These are phyloP conservation scores for Diaporthe amygdali DNA, from an alignment of 2,329 filamentous ascomycete genomes.

Conservation along the genomic window DNA sequence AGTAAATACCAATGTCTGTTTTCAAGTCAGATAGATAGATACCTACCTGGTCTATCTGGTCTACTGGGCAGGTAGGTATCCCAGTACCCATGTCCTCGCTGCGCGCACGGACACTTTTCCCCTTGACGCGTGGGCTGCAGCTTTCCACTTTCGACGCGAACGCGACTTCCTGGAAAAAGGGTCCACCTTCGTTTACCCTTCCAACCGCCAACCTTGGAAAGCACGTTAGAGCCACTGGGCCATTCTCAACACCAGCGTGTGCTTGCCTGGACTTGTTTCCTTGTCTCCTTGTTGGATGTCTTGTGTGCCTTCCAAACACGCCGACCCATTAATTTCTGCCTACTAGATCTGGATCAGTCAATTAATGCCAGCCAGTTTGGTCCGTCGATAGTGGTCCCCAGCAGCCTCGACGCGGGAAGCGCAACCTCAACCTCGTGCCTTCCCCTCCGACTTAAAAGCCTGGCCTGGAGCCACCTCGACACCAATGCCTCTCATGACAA, in stretches of 20 bases:
- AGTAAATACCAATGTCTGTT: not conserved
- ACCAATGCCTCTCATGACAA: constrained; percentile 53
- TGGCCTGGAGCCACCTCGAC: constrained; percentile 3
- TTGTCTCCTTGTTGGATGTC: not conserved
- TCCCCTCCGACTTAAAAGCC: not conserved
- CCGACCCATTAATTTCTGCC: not conserved
- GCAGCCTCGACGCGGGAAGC: constrained; percentile 13
- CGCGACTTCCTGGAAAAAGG: constrained; percentile 16
- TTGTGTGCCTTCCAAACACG: not conserved
- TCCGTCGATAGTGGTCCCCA: not conserved
- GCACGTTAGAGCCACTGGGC: not conserved
- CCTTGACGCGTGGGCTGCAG: constrained; percentile 14
- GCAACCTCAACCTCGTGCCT: not conserved
- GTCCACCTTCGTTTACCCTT: constrained; percentile 4
- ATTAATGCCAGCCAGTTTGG: not conserved
- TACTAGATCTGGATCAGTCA: not conserved
- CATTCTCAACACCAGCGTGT: not conserved
- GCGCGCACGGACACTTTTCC: not conserved
- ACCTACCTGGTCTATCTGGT: not conserved
- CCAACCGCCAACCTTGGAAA: constrained; percentile 16
- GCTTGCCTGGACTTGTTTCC: not conserved
- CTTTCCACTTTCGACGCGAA: constrained; percentile 18
- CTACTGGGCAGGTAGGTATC: not conserved
- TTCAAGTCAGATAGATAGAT: not conserved
- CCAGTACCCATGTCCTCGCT: not conserved